A percentile compares a stretch with the other conserved stretches of the same genome.
phyloP scores from a whole-genome alignment of 192 early-diverging fungal genomes.

The Phycomyces blakesleeanus region DNA sequence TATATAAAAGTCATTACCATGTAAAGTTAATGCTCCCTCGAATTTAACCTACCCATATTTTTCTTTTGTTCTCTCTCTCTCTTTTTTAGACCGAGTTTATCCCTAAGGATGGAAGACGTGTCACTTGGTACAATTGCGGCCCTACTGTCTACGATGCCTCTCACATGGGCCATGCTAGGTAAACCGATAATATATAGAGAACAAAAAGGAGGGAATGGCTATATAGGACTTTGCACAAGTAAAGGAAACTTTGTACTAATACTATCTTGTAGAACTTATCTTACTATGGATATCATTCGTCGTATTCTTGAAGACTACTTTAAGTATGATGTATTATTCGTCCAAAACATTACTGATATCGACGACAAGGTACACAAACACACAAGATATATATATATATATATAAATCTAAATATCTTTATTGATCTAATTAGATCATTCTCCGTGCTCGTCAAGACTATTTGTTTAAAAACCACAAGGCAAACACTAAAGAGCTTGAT shows the following conservation, averaged over 20 bases:
- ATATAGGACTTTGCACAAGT: too few relatives aligned
- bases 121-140: slow-evolving; percentile 97
- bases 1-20: background rate
- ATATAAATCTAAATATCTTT: background rate
- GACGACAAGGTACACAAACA: slow-evolving; percentile 77
- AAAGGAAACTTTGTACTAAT: too few relatives aligned
- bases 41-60: too few relatives aligned
- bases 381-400: background rate
- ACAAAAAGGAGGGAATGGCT: too few relatives aligned
- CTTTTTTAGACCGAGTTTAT: slow-evolving; percentile 77
- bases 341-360: slow-evolving; percentile 98
- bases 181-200: too few relatives aligned
- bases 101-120: slow-evolving; percentile 72
- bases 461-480: slow-evolving; percentile 62
- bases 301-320: slow-evolving; percentile 95
- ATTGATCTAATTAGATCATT: slow-evolving; percentile 64
- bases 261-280: slow-evolving; percentile 91
- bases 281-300: slow-evolving; percentile 90
- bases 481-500: slow-evolving; percentile 33
- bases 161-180: slow-evolving; percentile 96
- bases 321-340: slow-evolving; percentile 87
- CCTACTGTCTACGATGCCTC: slow-evolving; percentile 96
- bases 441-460: slow-evolving; percentile 81
- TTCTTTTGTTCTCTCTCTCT: too few relatives aligned
- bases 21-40: too few relatives aligned